A percentile compares a stretch with the other conserved stretches of the same genome.
phyloP scores from a whole-genome alignment of 768 basidiomycete species.

The Amylocystis lapponica region DNA sequence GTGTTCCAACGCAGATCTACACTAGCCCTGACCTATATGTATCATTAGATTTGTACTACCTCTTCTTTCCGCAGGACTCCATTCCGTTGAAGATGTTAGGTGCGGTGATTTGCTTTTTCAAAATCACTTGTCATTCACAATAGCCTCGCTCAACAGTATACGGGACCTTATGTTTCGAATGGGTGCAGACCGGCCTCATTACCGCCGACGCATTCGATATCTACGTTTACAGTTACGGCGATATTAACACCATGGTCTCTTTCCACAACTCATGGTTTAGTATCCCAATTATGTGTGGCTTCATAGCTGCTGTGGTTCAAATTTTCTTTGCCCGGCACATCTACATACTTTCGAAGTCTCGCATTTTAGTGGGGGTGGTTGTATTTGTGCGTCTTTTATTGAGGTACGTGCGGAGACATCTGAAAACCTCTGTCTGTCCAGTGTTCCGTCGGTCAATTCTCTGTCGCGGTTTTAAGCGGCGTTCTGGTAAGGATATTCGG shows the following conservation, averaged over 20 bases:
- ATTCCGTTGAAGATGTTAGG: neutral
- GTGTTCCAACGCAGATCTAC: neutral
- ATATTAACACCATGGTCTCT: neutral
- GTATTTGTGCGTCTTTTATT: conserved; percentile 1
- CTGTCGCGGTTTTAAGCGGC: neutral
- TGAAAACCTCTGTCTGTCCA: neutral
- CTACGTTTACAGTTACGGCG: conserved; percentile 7
- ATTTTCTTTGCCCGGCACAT: conserved; percentile 8
- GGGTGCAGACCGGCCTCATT: conserved; percentile 11
- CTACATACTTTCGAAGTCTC: conserved; percentile 1
- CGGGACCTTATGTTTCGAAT: conserved; percentile 6
- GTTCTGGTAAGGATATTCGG: neutral
- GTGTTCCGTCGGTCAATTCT: neutral
- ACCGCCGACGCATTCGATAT: conserved; percentile 2
- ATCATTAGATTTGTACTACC: neutral
- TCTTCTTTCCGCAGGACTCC: neutral
- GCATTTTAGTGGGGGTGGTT: conserved; percentile 1
- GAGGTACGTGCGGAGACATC: neutral
- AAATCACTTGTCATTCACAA: no score
- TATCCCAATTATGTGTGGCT: conserved; percentile 8
- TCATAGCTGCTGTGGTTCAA: conserved; percentile 7
- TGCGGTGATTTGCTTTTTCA: no score
- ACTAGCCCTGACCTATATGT: neutral
- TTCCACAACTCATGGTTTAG: conserved; percentile 11
- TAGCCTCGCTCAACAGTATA: no score